phyloP scores from a whole-genome alignment of 2,329 filamentous ascomycete genomes.

The Aschersonia sp. region DNA sequence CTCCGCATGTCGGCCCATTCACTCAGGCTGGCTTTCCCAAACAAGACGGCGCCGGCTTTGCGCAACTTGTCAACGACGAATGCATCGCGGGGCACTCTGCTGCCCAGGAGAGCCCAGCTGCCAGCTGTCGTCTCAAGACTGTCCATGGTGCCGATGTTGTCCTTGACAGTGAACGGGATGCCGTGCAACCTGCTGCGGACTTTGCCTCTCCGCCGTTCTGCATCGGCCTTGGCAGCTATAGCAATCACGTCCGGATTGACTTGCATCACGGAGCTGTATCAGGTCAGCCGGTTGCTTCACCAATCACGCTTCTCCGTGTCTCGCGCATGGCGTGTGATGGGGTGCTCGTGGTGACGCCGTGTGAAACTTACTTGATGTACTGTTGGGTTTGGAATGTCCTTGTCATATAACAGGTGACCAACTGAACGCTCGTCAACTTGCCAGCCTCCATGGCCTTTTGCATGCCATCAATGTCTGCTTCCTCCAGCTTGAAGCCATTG shows the following conservation, averaged over 20 bases:
- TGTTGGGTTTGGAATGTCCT: conserved; percentile 46
- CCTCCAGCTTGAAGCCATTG: conserved; percentile 45
- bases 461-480: conserved; percentile 55
- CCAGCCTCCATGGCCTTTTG: conserved; percentile 41
- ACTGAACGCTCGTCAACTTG: conserved; percentile 39
- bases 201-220: conserved; percentile 39
- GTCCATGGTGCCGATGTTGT: conserved; percentile 56
- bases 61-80: conserved; percentile 46
- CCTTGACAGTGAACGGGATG: conserved; percentile 63
- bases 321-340: neutral
- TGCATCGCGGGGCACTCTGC: conserved; percentile 52
- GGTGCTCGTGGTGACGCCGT: neutral
- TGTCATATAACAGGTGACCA: conserved; percentile 47
- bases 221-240: conserved; percentile 47
- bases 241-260: conserved; percentile 50
- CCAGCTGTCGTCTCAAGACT: conserved; percentile 63
- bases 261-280: conserved; percentile 40
- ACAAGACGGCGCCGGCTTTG: conserved; percentile 49
- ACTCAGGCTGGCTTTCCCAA: conserved; percentile 56
- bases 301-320: neutral
- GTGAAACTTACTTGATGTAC: conserved; percentile 41
- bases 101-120: conserved; percentile 50
- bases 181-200: conserved; percentile 56
- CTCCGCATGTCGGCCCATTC: conserved; percentile 65
- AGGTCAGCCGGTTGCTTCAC: neutral